Percentiles rank a stretch among this genome's conserved stretches.
phyloP scores from a whole-genome alignment of 176 grass and related monocot species.

The Zea luxurians region DNA sequence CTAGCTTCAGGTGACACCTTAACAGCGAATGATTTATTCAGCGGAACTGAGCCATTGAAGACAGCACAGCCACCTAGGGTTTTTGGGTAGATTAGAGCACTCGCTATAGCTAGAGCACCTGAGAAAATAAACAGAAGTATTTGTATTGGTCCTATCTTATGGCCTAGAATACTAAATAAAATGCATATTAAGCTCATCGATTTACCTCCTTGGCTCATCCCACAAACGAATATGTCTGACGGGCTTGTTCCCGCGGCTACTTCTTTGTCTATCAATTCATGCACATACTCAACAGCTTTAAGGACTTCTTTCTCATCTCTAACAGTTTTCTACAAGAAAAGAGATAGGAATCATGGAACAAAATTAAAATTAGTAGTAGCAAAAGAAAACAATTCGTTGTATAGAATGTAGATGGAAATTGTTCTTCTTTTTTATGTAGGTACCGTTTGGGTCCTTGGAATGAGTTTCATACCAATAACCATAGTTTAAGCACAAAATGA shows the following conservation, averaged over 20 bases:
- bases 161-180: neutral
- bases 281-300: slow-evolving; percentile 53
- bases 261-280: slow-evolving; percentile 53
- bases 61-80: slow-evolving; percentile 57
- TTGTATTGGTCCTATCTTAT: neutral
- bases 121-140: neutral
- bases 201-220: slow-evolving; percentile 63
- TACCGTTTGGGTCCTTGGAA: no score
- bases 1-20: slow-evolving; percentile 36
- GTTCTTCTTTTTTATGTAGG: neutral
- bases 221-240: slow-evolving; percentile 53
- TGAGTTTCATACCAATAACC: neutral
- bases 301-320: slow-evolving; percentile 55
- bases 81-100: slow-evolving; percentile 62
- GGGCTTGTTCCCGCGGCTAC: slow-evolving; percentile 42
- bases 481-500: neutral
- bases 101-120: slow-evolving; percentile 64
- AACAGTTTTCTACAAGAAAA: slow-evolving; percentile 26
- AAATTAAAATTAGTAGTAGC: neutral
- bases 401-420: neutral
- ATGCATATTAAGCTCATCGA: no score
- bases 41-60: slow-evolving; percentile 67
- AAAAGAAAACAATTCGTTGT: neutral
- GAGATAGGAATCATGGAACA: neutral
- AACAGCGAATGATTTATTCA: slow-evolving; percentile 45